Percentiles rank a stretch among this genome's conserved stretches.
Conservation (phyloP, 2,329 filamentous ascomycete genomes). For the Fusarium coicis region DNA sequence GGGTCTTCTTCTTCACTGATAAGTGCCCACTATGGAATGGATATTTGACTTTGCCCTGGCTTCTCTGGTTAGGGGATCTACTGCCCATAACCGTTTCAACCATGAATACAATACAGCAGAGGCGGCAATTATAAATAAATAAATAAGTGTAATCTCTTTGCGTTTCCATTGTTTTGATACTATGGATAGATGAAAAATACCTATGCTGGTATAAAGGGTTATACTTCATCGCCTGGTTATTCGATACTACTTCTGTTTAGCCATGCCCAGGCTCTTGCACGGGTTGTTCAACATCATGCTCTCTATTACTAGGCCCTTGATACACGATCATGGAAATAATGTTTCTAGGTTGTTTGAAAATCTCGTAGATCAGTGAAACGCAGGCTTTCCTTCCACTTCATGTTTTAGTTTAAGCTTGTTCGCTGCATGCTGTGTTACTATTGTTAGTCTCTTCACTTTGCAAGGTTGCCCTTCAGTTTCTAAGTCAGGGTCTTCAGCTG, state of each 20-base stretch:
- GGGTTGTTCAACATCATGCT: background rate
- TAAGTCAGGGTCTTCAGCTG: background rate
- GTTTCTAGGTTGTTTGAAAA: constrained; percentile 1
- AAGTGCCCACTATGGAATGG: background rate
- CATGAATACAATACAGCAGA: background rate
- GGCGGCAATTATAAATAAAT: background rate
- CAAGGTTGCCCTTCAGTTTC: background rate
- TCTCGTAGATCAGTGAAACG: constrained; percentile 6
- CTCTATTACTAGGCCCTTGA: background rate
- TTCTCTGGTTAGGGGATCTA: background rate
- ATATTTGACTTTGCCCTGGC: background rate
- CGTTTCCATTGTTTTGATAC: background rate
- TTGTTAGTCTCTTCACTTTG: background rate
- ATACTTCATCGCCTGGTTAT: background rate
- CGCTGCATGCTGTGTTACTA: background rate
- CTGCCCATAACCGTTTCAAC: background rate
- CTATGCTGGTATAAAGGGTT: background rate
- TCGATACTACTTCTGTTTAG: background rate
- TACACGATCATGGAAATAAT: background rate
- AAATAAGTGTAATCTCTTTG: background rate
- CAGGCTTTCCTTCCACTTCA: background rate
- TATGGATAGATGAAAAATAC: background rate
- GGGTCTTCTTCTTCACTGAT: background rate
- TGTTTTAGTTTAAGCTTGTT: background rate
- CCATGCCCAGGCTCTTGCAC: background rate